Evolutionary conservation across 2,329 filamentous ascomycete genomes (phyloP), one percentile per base, ranked within the genome.

Genomic region (Colletotrichum ledebouriae): DNA sequence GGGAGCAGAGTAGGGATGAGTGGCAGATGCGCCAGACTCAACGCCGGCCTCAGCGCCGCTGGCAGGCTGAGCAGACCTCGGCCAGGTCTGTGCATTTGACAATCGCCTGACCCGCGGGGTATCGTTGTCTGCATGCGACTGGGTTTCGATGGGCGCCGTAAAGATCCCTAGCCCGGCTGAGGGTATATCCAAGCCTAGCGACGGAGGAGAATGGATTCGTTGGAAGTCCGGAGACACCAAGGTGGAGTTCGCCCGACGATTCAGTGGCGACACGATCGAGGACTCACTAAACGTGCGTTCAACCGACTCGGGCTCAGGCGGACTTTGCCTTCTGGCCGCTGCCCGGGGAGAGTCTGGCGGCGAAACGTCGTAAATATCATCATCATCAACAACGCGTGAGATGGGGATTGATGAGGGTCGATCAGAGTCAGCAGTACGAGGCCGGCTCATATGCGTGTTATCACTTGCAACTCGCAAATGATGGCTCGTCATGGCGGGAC

Each of bases 341-440:
- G 72, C 61, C 6, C 71, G 70, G 4, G 83, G 84, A 0, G 83
- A 84, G 11, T 74, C 78, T 2, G 81, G 83, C 0, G 84, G 83
- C 2, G 83, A 84, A 4, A 81, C 82, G 66, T 84, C 80, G 72
- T 86, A 86, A 3, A 85, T 73, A 29, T 85, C 78, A 3, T 85
- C 78, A 3, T 82, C 81, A 10, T 72, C 75, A 11, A 77, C 76
- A 2, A 66, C 59, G 13, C 25, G 62, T 22, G 67, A 33, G 9
- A 59, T 59, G 15, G 57, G 61, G 12, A 33, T 71, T 29, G 64
- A 63, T 39, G 42, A 56, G 9, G 68, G 67, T 11, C 68, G 60
- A 41, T 59, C 15, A 20, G 57, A 63, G 46, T 61, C 59, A 41
- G 65, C 59, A 22, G 67, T 70, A 42, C 64, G 68, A 33, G 68